Evolutionary conservation across 2,329 filamentous ascomycete genomes (phyloP), one percentile per base, ranked within the genome.

Genomic region (Furcasterigmium furcatum): DNA sequence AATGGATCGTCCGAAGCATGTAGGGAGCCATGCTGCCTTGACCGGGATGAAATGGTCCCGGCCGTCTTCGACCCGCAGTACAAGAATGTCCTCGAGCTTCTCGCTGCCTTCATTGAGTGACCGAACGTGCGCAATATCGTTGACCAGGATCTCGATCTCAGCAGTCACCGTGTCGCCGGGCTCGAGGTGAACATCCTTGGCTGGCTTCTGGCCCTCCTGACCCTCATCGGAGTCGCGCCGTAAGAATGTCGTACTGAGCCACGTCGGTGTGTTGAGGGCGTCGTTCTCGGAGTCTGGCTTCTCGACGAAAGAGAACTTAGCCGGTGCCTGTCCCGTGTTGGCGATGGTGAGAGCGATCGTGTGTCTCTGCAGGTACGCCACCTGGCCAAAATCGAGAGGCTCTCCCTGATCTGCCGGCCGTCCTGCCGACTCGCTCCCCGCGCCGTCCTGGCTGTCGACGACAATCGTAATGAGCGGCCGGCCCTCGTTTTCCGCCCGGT

Each of bases 21-120:
- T 90, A 9, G 87, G 87, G 4, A 85, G 71, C 92, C 94, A 99
- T 2, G 68, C 72, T 0, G 80, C 94, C 20, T 80, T 83, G 1
- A 96, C 74, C 0, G 91, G 86, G 32, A 99, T 81, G 60, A 99
- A 99, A 60, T 97, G 88, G 57, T 99, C 94, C 40, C 91, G 80
- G 1, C 95, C 95, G 43, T 86, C 81, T 10, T 82, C 77, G 5
- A 99, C 88, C 1, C 91, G 84, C 9, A 99, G 74, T 2, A 99
- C 85, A 8, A 99, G 73, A 4, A 99, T 84, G 52, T 97, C 91
- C 51, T 97, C 92, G 1, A 99, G 70, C 8, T 70, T 71, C 4
- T 72, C 62, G 2, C 74, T 72, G 14, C 80, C 82, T 44, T 85
- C 75, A 54, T 97, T 97, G 30, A 99, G 74, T 3, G 76, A 70